A percentile compares a stretch with the other conserved stretches of the same genome.
These are phyloP conservation scores for Carex littledalei DNA, from an alignment of 176 grass and related monocot genomes.

Conservation along the genomic window DNA sequence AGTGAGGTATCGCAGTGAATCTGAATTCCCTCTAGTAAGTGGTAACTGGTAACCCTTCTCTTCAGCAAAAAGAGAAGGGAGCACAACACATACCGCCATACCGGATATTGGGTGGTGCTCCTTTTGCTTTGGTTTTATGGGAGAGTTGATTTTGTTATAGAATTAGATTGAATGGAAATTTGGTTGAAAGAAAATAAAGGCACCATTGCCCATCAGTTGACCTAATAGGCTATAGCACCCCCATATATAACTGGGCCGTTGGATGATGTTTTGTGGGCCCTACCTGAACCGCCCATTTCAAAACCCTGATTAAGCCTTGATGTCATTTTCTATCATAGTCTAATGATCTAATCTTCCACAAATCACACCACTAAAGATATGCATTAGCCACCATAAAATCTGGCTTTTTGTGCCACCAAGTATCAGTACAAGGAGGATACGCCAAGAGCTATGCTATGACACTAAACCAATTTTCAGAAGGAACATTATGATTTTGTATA, in stretches of 20 bases:
- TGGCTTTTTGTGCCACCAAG: background rate
- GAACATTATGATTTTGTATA: too few relatives aligned
- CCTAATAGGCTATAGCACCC: background rate
- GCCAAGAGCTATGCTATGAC: background rate
- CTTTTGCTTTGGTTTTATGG: background rate
- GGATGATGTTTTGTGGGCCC: background rate
- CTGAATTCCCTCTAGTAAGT: too few relatives aligned
- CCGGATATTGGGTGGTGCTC: too few relatives aligned
- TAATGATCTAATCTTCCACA: conserved; percentile 17
- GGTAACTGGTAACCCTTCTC: too few relatives aligned
- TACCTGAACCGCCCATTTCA: conserved; percentile 18
- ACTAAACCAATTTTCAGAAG: background rate
- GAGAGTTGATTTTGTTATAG: background rate
- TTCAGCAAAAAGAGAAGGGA: too few relatives aligned
- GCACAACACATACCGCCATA: too few relatives aligned
- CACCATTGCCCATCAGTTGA: conserved; percentile 11
- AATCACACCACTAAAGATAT: conserved; percentile 7
- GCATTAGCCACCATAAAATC: background rate
- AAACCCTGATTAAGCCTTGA: conserved; percentile 8
- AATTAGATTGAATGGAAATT: conserved; percentile 3
- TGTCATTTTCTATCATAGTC: conserved; percentile 27
- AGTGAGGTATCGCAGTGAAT: too few relatives aligned
- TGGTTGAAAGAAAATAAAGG: background rate
- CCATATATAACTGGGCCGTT: background rate
- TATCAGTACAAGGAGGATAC: background rate